Base-by-base conservation (phyloP, 306 rosid genomes). In the Cicer chorassanicum region DNA sequence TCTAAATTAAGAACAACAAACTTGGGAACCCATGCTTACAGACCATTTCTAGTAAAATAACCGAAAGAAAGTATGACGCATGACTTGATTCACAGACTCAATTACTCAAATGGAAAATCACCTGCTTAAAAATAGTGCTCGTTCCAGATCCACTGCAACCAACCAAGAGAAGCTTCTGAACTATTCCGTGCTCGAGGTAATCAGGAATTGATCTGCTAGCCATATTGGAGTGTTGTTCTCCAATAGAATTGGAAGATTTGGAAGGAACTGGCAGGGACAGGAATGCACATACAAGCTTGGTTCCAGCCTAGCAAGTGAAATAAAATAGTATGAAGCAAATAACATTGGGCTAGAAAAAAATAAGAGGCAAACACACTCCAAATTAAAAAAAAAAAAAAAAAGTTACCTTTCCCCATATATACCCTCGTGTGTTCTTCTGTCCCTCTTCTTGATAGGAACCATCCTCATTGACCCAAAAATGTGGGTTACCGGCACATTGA, bases 381-480 rank as follows among this genome's bases (percentile, higher is more conserved):
- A 21, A 29, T 29, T 29, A 72, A 13, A 78, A 59, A 16, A 16
- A 16, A 72, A 13, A 78, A 59, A 16, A 16, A 16, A 38, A 36
- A 11, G 65, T 64, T 88, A 92, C 99, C 97, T 95, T 95, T 48
- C 99, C 99, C 99, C 98, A 95, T 73, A 95, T 87, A 81, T 84
- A 95, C 24, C 99, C 99, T 85, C 93, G 88, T 14, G 99, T 95
- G 82, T 95, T 95, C 85, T 73, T 95, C 89, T 95, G 99, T 53
- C 99, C 99, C 93, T 95, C 99, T 81, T 95, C 99, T 85, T 92
- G 99, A 86, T 95, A 95, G 49, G 99, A 95, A 46, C 99, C 99
- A 76, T 95, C 99, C 42, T 95, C 99, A 74, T 95, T 90, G 76
- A 95, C 92, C 99, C 99, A 95, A 86, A 95, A 95, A 82, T 95